Conservation (phyloP, 2,329 filamentous ascomycete species). For the Thelonectria olida region DNA sequence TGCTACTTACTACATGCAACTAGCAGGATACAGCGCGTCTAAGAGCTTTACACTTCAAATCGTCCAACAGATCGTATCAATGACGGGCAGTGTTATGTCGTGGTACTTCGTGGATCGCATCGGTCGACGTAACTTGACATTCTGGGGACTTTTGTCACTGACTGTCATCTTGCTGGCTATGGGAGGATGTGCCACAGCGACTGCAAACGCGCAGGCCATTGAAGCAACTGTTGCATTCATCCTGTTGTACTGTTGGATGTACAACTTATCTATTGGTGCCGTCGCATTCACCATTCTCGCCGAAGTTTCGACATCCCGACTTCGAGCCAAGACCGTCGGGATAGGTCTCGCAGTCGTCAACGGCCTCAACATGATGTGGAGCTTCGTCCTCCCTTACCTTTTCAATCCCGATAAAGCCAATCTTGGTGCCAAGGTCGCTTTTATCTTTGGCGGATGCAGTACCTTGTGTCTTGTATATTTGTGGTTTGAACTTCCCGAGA, state of each 20-base stretch:
- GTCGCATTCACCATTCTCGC: conserved; percentile 29
- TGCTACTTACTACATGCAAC: conserved; percentile 31
- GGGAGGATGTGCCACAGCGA: conserved; percentile 26
- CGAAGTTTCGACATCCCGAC: conserved; percentile 29
- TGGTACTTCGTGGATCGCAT: conserved; percentile 32
- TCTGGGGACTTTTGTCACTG: conserved; percentile 21
- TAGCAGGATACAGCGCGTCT: conserved; percentile 26
- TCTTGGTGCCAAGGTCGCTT: conserved; percentile 31
- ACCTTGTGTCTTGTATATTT: conserved; percentile 45
- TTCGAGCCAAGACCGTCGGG: conserved; percentile 30
- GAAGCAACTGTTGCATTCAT: conserved; percentile 27
- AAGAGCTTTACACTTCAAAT: conserved; percentile 28
- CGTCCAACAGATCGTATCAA: conserved; percentile 28
- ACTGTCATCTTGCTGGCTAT: conserved; percentile 25
- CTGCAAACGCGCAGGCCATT: conserved; percentile 17
- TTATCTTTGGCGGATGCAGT: conserved; percentile 46
- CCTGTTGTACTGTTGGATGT: conserved; percentile 27
- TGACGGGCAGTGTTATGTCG: conserved; percentile 28
- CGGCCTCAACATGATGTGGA: conserved; percentile 25
- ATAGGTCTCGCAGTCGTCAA: conserved; percentile 29
- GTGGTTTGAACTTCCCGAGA: conserved; percentile 50
- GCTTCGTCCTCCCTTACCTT: conserved; percentile 32
- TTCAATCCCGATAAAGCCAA: conserved; percentile 34
- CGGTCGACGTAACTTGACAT: conserved; percentile 24
- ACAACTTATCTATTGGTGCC: conserved; percentile 32